A percentile compares a stretch with the other conserved stretches of the same genome.
These are phyloP conservation scores for Pulveroboletus sp. DNA, from an alignment of 768 basidiomycete genomes.

Conservation along the genomic window DNA sequence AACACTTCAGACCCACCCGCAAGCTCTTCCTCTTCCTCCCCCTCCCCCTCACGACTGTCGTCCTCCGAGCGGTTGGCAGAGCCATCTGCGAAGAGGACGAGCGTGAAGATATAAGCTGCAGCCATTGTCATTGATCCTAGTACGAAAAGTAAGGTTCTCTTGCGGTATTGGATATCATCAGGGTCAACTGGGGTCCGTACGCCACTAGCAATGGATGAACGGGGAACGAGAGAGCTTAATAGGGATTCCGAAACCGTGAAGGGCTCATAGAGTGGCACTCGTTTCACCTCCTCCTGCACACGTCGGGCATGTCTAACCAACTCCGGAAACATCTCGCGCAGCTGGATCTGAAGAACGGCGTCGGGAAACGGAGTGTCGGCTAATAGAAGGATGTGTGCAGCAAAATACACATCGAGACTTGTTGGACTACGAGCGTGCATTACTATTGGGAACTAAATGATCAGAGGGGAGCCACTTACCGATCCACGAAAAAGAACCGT, in stretches of 20 bases:
- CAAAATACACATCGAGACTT: slow-evolving; percentile 59
- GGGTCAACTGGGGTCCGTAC: slow-evolving; percentile 20
- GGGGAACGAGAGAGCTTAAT: slow-evolving; percentile 36
- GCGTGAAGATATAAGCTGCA: slow-evolving; percentile 32
- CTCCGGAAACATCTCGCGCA: slow-evolving; percentile 51
- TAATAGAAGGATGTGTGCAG: slow-evolving; percentile 64
- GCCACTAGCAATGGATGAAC: slow-evolving; percentile 16
- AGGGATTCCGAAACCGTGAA: slow-evolving; percentile 23
- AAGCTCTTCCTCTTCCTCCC: slow-evolving; percentile 7
- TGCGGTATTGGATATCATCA: slow-evolving; percentile 44
- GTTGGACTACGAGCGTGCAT: slow-evolving; percentile 42
- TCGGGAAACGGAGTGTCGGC: slow-evolving; percentile 58
- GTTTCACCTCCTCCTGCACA: slow-evolving; percentile 35
- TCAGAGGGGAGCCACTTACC: slow-evolving; percentile 31
- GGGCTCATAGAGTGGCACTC: slow-evolving; percentile 21
- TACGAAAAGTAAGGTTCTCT: slow-evolving; percentile 52
- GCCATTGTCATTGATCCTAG: slow-evolving; percentile 42
- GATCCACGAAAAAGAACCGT: slow-evolving; percentile 47
- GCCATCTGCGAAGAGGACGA: background rate
- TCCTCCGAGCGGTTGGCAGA: background rate
- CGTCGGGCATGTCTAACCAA: slow-evolving; percentile 56
- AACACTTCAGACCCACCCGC: background rate
- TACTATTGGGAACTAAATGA: background rate
- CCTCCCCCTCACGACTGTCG: background rate
- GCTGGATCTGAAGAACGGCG: slow-evolving; percentile 47